Conservation (phyloP, 2,329 filamentous ascomycete genomes). For the Conoideocrella luteorostrata region DNA sequence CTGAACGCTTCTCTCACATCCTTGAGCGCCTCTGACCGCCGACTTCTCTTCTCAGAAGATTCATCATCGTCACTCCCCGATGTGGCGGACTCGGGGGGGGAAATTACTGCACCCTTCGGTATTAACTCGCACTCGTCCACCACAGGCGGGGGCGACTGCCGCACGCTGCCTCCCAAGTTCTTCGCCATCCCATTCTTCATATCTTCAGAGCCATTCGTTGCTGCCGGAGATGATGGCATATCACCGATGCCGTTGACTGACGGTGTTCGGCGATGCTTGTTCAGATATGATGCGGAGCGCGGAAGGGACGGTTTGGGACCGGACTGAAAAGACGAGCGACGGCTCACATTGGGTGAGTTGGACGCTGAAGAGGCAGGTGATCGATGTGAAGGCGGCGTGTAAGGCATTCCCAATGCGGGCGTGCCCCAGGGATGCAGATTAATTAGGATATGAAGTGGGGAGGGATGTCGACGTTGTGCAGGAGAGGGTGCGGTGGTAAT, state of each 20-base stretch:
- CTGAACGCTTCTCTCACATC: slow-evolving; percentile 79
- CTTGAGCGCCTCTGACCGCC: slow-evolving; percentile 45
- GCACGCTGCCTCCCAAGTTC: slow-evolving; percentile 49
- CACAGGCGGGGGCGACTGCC: slow-evolving; percentile 78
- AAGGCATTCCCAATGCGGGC: slow-evolving; percentile 62
- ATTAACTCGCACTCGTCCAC: slow-evolving; percentile 61
- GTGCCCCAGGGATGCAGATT: slow-evolving; percentile 14
- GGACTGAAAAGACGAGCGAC: slow-evolving; percentile 50
- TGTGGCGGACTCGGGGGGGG: slow-evolving; percentile 77
- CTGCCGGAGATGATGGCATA: slow-evolving; percentile 25
- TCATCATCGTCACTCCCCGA: slow-evolving; percentile 83
- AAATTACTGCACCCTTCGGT: slow-evolving; percentile 78
- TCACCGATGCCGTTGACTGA: slow-evolving; percentile 31
- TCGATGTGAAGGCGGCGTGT: slow-evolving; percentile 70
- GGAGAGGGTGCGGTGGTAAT: not conserved
- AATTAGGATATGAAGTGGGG: not conserved
- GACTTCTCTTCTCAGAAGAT: slow-evolving; percentile 37
- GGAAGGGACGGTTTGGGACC: slow-evolving; percentile 49
- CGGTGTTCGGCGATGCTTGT: slow-evolving; percentile 54
- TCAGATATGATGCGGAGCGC: slow-evolving; percentile 60
- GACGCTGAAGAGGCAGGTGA: slow-evolving; percentile 55
- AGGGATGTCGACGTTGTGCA: not conserved
- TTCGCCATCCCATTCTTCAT: slow-evolving; percentile 33
- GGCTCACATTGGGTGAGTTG: slow-evolving; percentile 50
- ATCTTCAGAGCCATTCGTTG: slow-evolving; percentile 16